These are phyloP conservation scores for Pleurotus cornucopiae DNA, from an alignment of 768 basidiomycete genomes.

Conservation along the genomic window DNA sequence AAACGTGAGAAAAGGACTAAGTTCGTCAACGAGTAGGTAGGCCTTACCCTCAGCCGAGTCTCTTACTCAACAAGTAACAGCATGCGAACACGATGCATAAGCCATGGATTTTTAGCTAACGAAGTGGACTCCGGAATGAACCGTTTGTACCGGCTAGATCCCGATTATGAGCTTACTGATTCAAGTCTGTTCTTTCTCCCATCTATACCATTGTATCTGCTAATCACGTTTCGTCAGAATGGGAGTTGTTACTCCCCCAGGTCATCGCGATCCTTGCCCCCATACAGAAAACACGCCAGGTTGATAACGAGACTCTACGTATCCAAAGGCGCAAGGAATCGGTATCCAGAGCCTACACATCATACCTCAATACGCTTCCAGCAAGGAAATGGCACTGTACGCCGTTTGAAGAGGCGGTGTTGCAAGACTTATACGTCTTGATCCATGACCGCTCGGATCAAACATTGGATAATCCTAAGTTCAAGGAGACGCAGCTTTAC, in stretches of 20 bases:
- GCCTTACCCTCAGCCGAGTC: no score
- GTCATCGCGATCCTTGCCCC: conserved; percentile 1
- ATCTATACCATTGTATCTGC: not conserved
- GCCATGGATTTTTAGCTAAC: not conserved
- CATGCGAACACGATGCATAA: not conserved
- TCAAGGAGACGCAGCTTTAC: conserved; percentile 1
- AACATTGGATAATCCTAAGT: not conserved
- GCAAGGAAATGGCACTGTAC: conserved; percentile 3
- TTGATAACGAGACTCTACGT: not conserved
- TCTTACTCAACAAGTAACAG: not conserved
- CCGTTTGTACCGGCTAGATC: conserved; percentile 1
- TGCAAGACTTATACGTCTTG: conserved; percentile 3
- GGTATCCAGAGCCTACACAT: not conserved
- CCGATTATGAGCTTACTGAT: conserved; percentile 3
- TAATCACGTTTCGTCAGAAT: not conserved
- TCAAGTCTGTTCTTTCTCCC: not conserved
- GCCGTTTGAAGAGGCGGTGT: conserved; percentile 1
- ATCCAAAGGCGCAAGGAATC: conserved; percentile 1
- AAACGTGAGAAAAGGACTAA: conserved; percentile 5
- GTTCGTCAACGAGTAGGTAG: conserved; percentile 2
- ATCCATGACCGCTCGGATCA: conserved; percentile 4
- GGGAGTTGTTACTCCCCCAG: not conserved
- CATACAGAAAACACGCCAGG: not conserved
- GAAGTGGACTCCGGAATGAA: conserved; percentile 6
- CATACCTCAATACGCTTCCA: conserved; percentile 4